These are phyloP conservation scores for Russula lepida DNA, from an alignment of 768 basidiomycete species.

Conservation along the genomic window DNA sequence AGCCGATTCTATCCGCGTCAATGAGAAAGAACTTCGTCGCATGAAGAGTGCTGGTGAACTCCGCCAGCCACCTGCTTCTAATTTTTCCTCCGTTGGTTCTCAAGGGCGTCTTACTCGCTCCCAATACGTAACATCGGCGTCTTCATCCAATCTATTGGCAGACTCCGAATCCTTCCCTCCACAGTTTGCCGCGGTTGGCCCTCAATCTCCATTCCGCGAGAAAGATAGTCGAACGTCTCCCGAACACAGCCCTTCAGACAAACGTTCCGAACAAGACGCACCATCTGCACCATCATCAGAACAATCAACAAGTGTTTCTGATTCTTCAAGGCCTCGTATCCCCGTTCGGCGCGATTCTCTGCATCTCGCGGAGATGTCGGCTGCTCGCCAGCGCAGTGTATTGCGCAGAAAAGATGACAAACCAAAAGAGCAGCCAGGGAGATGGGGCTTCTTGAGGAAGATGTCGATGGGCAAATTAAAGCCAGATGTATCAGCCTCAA, in stretches of 20 bases:
- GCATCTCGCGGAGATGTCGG: neutral
- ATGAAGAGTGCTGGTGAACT: conserved; percentile 88
- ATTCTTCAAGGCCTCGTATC: neutral
- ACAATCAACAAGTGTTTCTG: neutral
- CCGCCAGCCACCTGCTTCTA: conserved; percentile 37
- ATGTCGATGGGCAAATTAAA: conserved; percentile 97
- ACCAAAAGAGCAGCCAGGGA: conserved; percentile 46
- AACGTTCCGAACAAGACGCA: neutral
- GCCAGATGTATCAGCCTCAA: conserved; percentile 40
- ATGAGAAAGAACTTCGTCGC: conserved; percentile 22
- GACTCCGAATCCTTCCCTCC: conserved; percentile 37
- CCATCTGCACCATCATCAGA: neutral
- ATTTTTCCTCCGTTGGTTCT: conserved; percentile 23
- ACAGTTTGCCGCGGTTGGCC: conserved; percentile 64
- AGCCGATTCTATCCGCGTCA: conserved; percentile 37
- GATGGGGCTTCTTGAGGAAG: conserved; percentile 96
- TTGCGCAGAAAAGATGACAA: conserved; percentile 20
- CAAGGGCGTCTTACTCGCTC: conserved; percentile 37
- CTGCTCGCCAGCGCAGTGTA: conserved; percentile 16
- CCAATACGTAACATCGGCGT: conserved; percentile 53
- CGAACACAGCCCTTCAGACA: conserved; percentile 42
- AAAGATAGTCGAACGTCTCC: conserved; percentile 34
- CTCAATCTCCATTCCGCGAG: conserved; percentile 33
- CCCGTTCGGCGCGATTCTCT: conserved; percentile 1
- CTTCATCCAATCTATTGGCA: conserved; percentile 57